These are phyloP conservation scores for Naganishia liquefaciens DNA, from an alignment of 1,284 basidiomycete species.

Conservation along the genomic window DNA sequence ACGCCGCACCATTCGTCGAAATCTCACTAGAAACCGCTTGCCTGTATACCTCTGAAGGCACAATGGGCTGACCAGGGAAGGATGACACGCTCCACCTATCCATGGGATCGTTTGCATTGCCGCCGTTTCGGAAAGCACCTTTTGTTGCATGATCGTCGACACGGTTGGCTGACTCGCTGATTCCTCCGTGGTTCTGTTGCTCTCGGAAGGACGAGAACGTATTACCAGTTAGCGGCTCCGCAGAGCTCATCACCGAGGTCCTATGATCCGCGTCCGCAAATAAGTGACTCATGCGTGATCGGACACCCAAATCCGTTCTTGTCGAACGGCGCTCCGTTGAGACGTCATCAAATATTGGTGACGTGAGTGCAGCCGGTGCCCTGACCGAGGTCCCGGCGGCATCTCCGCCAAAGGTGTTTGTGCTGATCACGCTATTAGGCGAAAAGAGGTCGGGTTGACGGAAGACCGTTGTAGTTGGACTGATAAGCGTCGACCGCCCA, in stretches of 20 bases:
- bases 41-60: conserved; percentile 7
- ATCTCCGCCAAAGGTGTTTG: conserved; percentile 16
- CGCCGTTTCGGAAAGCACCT: background rate
- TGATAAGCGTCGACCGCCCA: too few relatives aligned
- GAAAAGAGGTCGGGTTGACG: background rate
- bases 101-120: background rate
- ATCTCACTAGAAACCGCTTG: background rate
- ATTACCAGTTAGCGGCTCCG: conserved; percentile 13
- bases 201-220: conserved; percentile 17
- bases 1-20: background rate
- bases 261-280: conserved; percentile 2
- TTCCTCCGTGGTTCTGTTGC: conserved; percentile 1
- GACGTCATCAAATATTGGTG: too few relatives aligned
- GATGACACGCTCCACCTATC: conserved; percentile 15
- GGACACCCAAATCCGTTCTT: background rate
- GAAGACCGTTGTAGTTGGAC: too few relatives aligned
- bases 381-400: background rate
- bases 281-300: conserved; percentile 13
- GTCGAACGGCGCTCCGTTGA: background rate
- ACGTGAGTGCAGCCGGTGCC: too few relatives aligned
- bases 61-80: conserved; percentile 20
- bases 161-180: background rate
- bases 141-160: background rate
- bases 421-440: conserved; percentile 23
- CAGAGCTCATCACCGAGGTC: background rate